phyloP scores from a whole-genome alignment of 305 asterid species.

The Fraxinus albicans region DNA sequence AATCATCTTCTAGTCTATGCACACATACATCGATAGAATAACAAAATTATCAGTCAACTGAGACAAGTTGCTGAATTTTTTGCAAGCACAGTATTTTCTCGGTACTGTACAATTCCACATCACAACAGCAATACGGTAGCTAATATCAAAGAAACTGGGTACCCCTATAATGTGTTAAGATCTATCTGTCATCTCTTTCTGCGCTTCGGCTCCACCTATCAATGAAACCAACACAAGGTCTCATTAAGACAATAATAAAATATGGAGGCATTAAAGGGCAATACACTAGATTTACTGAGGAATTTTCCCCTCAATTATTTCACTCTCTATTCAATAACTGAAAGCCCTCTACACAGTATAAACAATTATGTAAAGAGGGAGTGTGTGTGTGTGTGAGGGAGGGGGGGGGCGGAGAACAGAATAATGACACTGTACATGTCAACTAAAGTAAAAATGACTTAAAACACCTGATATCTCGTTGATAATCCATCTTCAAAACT shows the following conservation, averaged over 20 bases:
- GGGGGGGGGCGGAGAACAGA: not conserved
- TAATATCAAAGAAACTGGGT: slow-evolving; percentile 34
- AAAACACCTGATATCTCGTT: not conserved
- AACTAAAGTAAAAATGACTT: not conserved
- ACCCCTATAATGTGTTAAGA: slow-evolving; percentile 32
- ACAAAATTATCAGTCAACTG: slow-evolving; percentile 27
- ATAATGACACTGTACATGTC: not conserved
- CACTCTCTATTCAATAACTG: not conserved
- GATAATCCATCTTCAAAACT: not conserved
- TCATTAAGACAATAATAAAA: not conserved
- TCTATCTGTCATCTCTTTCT: slow-evolving; percentile 59
- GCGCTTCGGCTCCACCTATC: slow-evolving; percentile 78
- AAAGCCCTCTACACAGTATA: not conserved
- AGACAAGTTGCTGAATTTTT: slow-evolving; percentile 31
- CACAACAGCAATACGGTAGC: slow-evolving; percentile 44
- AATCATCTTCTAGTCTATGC: slow-evolving; percentile 18
- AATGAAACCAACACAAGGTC: slow-evolving; percentile 17
- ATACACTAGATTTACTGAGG: not conserved
- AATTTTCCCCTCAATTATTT: not conserved
- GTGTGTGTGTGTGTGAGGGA: too few species aligned
- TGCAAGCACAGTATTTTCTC: slow-evolving; percentile 38
- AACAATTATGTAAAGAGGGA: not conserved
- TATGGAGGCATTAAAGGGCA: not conserved
- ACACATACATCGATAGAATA: slow-evolving; percentile 27
- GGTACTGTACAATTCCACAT: slow-evolving; percentile 60